Percentiles rank a stretch among this genome's conserved stretches.
Conservation (phyloP, 139 green algal genomes). For the Nannochloris sp. region DNA sequence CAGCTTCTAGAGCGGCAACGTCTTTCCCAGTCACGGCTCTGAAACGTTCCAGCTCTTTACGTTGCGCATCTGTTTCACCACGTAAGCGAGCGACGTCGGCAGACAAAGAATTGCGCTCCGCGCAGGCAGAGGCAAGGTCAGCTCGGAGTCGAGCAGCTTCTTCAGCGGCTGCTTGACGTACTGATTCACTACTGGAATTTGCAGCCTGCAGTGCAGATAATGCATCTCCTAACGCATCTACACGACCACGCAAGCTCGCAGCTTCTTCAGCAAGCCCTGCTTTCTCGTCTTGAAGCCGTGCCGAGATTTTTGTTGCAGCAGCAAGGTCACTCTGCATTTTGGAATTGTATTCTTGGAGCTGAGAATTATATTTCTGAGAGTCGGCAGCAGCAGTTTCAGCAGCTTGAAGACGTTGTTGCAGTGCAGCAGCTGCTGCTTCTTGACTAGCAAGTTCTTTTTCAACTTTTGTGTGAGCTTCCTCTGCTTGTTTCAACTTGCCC, state of each 20-base stretch:
- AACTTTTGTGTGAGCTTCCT: constrained; percentile 5
- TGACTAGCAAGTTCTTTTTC: background rate
- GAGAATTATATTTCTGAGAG: constrained; percentile 20
- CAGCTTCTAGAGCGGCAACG: constrained; percentile 33
- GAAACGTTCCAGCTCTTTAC: constrained; percentile 21
- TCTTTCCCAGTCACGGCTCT: constrained; percentile 35
- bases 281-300: constrained; percentile 11
- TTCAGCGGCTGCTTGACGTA: constrained; percentile 11
- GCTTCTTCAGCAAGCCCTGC: constrained; percentile 16
- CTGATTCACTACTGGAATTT: constrained; percentile 2
- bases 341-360: constrained; percentile 34
- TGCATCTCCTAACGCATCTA: constrained; percentile 10
- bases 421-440: constrained; percentile 8
- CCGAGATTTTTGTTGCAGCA: background rate
- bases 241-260: constrained; percentile 3
- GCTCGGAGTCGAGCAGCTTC: constrained; percentile 17
- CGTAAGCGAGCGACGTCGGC: constrained; percentile 12
- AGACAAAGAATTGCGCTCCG: background rate
- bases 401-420: background rate
- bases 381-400: background rate
- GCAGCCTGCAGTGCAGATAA: background rate
- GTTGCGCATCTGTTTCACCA: constrained; percentile 8
- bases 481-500: background rate
- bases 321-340: constrained; percentile 23
- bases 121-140: constrained; percentile 6